Conservation (phyloP, 23 red algal genomes). For the Gracilaria caudata region DNA sequence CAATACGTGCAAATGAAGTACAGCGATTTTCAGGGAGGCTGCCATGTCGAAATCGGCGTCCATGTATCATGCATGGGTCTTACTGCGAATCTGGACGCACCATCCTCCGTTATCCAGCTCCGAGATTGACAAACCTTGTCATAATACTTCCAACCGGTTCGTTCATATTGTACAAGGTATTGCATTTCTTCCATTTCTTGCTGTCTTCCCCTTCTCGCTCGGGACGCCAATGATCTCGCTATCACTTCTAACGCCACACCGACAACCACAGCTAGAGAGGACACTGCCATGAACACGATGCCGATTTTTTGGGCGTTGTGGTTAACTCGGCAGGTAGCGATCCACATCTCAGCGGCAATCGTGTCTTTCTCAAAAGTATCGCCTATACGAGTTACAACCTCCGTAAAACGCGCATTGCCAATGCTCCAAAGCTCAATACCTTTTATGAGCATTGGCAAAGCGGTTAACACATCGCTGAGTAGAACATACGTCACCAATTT, state of each 20-base stretch:
- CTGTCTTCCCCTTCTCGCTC: not conserved
- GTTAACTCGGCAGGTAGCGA: conserved; percentile 5
- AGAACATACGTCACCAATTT: conserved; percentile 21
- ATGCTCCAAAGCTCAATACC: conserved; percentile 29
- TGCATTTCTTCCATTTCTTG: not conserved
- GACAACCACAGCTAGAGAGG: not conserved
- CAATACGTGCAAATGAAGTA: too few relatives aligned
- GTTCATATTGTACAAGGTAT: not conserved
- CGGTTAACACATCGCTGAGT: conserved; percentile 35
- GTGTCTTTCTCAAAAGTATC: conserved; percentile 9
- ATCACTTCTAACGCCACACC: conserved; percentile 3
- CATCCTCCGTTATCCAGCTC: not conserved
- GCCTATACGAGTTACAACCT: conserved; percentile 18
- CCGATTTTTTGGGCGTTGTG: conserved; percentile 1
- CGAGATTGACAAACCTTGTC: not conserved
- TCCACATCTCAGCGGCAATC: conserved; percentile 14
- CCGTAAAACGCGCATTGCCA: not conserved
- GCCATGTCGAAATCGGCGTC: not conserved
- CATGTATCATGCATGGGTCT: conserved; percentile 2
- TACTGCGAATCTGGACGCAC: not conserved
- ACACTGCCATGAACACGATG: not conserved
- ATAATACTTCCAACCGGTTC: not conserved
- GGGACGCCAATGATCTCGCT: not conserved
- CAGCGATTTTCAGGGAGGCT: not conserved
- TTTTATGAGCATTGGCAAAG: conserved; percentile 38